Percentiles rank a stretch among this genome's conserved stretches.
Evolutionary conservation across 1,284 basidiomycete species (phyloP).

Genomic region (Cerioporus squamosus): DNA sequence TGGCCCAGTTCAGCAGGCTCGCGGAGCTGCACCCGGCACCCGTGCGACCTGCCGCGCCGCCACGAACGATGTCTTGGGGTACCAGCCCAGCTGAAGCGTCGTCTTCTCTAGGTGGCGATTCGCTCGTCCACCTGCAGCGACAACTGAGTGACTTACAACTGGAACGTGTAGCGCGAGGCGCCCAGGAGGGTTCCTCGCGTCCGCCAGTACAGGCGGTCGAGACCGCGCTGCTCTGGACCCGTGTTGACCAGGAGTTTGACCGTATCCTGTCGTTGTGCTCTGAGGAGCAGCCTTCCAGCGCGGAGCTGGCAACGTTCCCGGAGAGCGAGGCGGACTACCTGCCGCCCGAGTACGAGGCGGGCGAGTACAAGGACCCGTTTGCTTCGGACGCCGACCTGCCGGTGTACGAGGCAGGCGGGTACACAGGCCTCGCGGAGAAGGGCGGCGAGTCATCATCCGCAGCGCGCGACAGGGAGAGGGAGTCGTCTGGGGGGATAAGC

Average conservation of each 20-base stretch:
- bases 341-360: constrained; percentile 71
- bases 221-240: constrained; percentile 70
- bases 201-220: constrained; percentile 63
- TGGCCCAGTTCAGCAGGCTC: constrained; percentile 67
- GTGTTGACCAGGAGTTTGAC: constrained; percentile 76
- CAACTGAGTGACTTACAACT: constrained; percentile 72
- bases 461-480: constrained; percentile 11
- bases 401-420: constrained; percentile 53
- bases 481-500: constrained; percentile 31
- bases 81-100: constrained; percentile 32
- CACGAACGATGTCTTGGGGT: constrained; percentile 30
- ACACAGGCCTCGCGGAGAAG: constrained; percentile 38
- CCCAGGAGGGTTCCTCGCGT: constrained; percentile 3
- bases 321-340: constrained; percentile 42
- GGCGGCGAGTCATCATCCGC: constrained; percentile 6
- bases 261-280: constrained; percentile 62
- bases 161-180: constrained; percentile 42
- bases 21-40: constrained; percentile 41
- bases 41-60: constrained; percentile 15
- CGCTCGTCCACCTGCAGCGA: constrained; percentile 65
- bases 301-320: not conserved
- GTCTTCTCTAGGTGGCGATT: constrained; percentile 39
- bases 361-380: constrained; percentile 42
- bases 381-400: constrained; percentile 46
- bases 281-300: constrained; percentile 7